Evolutionary conservation across 768 basidiomycete genomes (phyloP).

Genomic region (Phaeolepiota aurea): DNA sequence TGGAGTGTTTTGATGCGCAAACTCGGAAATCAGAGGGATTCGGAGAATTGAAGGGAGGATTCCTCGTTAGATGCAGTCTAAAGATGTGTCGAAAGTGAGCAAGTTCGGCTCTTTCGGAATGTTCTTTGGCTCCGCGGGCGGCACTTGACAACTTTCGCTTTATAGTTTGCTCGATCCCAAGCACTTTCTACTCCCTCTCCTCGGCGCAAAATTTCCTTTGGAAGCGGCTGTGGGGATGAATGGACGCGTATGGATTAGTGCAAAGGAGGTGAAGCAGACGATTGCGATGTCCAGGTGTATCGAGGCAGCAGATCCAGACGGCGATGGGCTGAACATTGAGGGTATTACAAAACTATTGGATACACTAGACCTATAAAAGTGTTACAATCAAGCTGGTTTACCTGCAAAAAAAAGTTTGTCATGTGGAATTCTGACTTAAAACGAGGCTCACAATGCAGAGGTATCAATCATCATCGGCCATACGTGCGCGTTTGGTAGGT

Average conservation of each 20-base stretch:
- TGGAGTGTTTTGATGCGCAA: slow-evolving; percentile 93
- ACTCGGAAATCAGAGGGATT: slow-evolving; percentile 89
- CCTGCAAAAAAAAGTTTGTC: background rate
- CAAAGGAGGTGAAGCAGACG: slow-evolving; percentile 64
- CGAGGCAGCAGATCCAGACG: slow-evolving; percentile 72
- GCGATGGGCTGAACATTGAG: slow-evolving; percentile 49
- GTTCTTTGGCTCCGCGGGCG: background rate
- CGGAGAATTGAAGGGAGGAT: slow-evolving; percentile 88
- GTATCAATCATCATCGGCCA: slow-evolving; percentile 56
- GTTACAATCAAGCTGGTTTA: background rate
- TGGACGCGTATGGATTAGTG: slow-evolving; percentile 83
- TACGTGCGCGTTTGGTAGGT: slow-evolving; percentile 59
- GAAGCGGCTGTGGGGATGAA: slow-evolving; percentile 89
- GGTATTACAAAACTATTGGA: slow-evolving; percentile 45
- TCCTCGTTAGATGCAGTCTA: slow-evolving; percentile 73
- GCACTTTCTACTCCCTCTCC: slow-evolving; percentile 73
- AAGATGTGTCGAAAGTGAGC: slow-evolving; percentile 84
- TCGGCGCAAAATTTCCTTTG: slow-evolving; percentile 77
- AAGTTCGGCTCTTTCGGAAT: slow-evolving; percentile 32
- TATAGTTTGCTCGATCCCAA: slow-evolving; percentile 69
- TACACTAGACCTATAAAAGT: slow-evolving; percentile 28
- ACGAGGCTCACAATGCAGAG: slow-evolving; percentile 4
- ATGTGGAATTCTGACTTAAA: too few relatives aligned
- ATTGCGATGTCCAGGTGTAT: slow-evolving; percentile 76
- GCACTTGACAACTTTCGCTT: background rate